phyloP scores from a whole-genome alignment of 2,329 filamentous ascomycete genomes.

The Fusarium zealandicum region DNA sequence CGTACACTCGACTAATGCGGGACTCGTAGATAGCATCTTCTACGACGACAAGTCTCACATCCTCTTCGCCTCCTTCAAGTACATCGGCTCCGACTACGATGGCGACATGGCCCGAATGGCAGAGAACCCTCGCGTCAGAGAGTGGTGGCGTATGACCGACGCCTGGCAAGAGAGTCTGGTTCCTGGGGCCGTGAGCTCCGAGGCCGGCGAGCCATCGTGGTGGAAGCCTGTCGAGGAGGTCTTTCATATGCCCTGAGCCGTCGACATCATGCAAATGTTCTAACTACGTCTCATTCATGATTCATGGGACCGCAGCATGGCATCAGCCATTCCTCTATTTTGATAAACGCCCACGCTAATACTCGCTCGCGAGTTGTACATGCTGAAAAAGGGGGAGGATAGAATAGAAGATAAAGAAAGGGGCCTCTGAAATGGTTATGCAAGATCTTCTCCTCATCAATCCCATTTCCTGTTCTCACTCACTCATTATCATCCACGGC shows the following conservation, averaged over 20 bases:
- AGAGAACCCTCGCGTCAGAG: slow-evolving; percentile 73
- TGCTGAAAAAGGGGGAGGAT: slow-evolving; percentile 30
- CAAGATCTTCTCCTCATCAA: slow-evolving; percentile 36
- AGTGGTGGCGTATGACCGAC: slow-evolving; percentile 86
- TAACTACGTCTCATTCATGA: background rate
- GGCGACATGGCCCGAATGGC: slow-evolving; percentile 80
- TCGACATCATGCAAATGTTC: background rate
- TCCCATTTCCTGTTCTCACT: slow-evolving; percentile 18
- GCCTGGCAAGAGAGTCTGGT: slow-evolving; percentile 73
- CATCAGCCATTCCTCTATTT: slow-evolving; percentile 33
- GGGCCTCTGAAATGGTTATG: slow-evolving; percentile 35
- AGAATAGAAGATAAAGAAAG: slow-evolving; percentile 35
- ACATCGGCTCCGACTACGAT: slow-evolving; percentile 74
- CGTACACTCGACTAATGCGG: too few species aligned
- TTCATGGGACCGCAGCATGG: background rate
- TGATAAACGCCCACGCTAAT: slow-evolving; percentile 43
- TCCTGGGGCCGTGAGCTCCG: slow-evolving; percentile 64
- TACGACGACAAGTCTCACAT: slow-evolving; percentile 68
- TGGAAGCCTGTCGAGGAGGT: slow-evolving; percentile 75
- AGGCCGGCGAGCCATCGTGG: slow-evolving; percentile 68
- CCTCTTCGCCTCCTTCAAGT: slow-evolving; percentile 80
- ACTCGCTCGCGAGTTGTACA: slow-evolving; percentile 42
- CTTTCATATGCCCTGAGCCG: slow-evolving; percentile 63
- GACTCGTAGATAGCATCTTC: slow-evolving; percentile 72
- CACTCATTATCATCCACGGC: slow-evolving; percentile 35